Evolutionary conservation across 2,329 filamentous ascomycete genomes (phyloP), one percentile per base, ranked within the genome.

Genomic region (Emericellopsis cladophorae): DNA sequence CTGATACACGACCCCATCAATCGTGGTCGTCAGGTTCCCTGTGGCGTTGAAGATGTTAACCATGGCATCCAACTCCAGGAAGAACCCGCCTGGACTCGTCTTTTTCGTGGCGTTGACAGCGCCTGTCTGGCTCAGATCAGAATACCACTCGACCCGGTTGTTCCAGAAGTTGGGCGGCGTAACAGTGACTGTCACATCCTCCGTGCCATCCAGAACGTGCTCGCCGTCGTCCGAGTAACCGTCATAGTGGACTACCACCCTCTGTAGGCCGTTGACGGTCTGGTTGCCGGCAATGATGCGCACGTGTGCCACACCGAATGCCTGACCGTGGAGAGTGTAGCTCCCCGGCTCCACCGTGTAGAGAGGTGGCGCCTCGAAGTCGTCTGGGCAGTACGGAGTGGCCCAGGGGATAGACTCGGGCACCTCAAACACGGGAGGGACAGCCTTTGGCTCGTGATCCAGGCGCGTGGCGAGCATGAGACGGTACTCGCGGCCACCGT

Each of bases 381-480:
- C n/a, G n/a, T 16, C 22, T 31, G 38, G 9, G 14, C 51, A 8
- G 24, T 16, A 40, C 8, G 29, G 51, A 4, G 44, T 54, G 6
- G 52, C 59, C 60, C 60, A 64, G 1, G 59, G 56, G 16, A 62
- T 49, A 4, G 37, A 34, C 39, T 60, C 51, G 0, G 56, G 45
- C 8, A 59, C 47, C 1, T 50, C 29, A 5, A 48, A 49, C 2
- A 61, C 52, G 1, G 48, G 29, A 3, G 42, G 44, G 0, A 46
- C 38, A 2, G 36, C 29, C 7, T 49, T 37, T 7, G 60, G 59
- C 34, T 53, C 31, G 4, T 63, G 56, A 34, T 46, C 51, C 2
- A 51, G 58, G 4, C 65, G 52, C 10, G 45, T 48, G 0, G 67
- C 66, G 8, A 70, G 31, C 61, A 69, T 66, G 2, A 67, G 39